These are phyloP conservation scores for Acer yangbiense DNA, from an alignment of 345 rosid genomes.

Conservation along the genomic window DNA sequence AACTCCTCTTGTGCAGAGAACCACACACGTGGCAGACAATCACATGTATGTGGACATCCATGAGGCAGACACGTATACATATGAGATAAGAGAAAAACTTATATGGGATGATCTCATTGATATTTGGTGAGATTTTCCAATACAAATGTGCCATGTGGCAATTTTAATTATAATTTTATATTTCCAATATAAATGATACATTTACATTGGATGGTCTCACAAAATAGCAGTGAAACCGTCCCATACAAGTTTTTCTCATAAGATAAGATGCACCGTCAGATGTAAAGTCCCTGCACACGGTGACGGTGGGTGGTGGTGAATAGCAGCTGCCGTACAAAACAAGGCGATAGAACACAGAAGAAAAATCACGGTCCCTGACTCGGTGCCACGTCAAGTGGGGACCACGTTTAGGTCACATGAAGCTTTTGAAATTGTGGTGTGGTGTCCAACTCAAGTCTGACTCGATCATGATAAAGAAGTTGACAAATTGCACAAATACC, in stretches of 20 bases:
- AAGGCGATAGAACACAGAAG: not conserved
- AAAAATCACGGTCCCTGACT: not conserved
- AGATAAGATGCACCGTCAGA: not conserved
- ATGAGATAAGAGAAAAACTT: no score
- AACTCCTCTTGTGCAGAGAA: not conserved
- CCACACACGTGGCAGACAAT: not conserved
- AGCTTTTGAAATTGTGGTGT: not conserved
- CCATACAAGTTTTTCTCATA: not conserved
- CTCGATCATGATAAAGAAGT: not conserved
- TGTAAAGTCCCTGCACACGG: not conserved
- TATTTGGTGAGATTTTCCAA: no score
- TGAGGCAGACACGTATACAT: not conserved
- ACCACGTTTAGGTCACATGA: not conserved
- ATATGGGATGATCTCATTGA: no score
- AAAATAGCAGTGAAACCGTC: no score
- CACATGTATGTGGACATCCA: not conserved
- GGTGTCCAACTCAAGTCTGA: conserved; percentile 7
- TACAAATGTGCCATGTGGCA: no score
- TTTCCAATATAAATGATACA: no score
- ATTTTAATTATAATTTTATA: no score
- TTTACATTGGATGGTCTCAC: no score
- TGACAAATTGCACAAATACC: no score
- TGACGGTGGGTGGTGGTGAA: not conserved
- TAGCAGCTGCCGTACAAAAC: not conserved
- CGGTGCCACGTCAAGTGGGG: conserved; percentile 8